A percentile compares a stretch with the other conserved stretches of the same genome.
These are phyloP conservation scores for Mortierella sp. DNA, from an alignment of 371 early-diverging fungal species.

Conservation along the genomic window DNA sequence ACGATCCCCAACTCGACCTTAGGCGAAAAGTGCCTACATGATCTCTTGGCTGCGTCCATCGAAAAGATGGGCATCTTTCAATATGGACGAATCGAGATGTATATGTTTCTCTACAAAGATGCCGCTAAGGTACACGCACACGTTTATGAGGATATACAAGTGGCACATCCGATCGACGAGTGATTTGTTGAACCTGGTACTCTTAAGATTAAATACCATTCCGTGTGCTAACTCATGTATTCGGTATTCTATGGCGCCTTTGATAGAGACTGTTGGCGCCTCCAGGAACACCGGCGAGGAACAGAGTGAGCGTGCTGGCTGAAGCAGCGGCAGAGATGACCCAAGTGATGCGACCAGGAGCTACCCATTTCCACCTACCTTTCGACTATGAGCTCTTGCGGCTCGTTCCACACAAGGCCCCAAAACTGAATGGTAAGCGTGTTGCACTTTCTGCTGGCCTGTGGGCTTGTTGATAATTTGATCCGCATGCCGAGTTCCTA, in stretches of 20 bases:
- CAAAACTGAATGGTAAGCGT: slow-evolving; percentile 60
- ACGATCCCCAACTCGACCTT: slow-evolving; percentile 35
- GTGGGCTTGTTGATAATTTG: neutral
- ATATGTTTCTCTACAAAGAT: slow-evolving; percentile 46
- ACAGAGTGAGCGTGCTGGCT: slow-evolving; percentile 22
- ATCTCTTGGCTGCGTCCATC: slow-evolving; percentile 33
- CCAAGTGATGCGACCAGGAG: slow-evolving; percentile 27
- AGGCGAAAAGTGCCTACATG: slow-evolving; percentile 42
- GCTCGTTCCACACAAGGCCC: slow-evolving; percentile 61
- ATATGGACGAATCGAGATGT: slow-evolving; percentile 51
- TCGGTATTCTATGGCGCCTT: neutral
- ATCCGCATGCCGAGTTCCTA: neutral
- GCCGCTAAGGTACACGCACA: slow-evolving; percentile 29
- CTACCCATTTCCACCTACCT: slow-evolving; percentile 28
- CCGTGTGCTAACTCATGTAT: neutral
- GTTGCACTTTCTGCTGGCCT: too few species aligned
- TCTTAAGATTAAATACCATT: too few species aligned
- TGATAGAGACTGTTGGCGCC: slow-evolving; percentile 25
- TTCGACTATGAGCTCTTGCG: slow-evolving; percentile 63
- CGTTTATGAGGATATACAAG: too few species aligned
- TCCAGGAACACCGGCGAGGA: slow-evolving; percentile 31
- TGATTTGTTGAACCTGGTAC: neutral
- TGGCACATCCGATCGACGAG: too few species aligned
- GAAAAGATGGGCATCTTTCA: slow-evolving; percentile 40
- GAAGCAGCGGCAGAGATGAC: slow-evolving; percentile 48